Percentiles rank a stretch among this genome's conserved stretches.
Evolutionary conservation across 805 yeast species (phyloP).

Genomic region (Torulaspora quercuum): DNA sequence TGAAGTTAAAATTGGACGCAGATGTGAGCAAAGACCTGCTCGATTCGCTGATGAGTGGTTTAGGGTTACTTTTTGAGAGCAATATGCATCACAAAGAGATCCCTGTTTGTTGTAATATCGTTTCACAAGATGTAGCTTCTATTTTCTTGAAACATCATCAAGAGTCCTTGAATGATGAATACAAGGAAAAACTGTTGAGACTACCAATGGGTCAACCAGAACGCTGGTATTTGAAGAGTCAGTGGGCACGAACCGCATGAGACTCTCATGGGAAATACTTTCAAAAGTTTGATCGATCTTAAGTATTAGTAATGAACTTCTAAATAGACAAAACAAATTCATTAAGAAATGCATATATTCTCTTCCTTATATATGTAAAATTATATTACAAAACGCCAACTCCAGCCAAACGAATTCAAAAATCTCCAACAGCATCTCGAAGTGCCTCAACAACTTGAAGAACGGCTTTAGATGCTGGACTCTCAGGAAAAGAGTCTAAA

Average conservation of each 20-base stretch:
- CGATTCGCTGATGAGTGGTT: constrained; percentile 43
- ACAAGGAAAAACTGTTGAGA: constrained; percentile 13
- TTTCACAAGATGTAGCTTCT: constrained; percentile 45
- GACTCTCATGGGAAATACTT: too few species aligned
- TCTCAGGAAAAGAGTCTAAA: constrained; percentile 78
- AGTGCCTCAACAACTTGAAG: constrained; percentile 74
- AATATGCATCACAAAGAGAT: constrained; percentile 34
- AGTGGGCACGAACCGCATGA: constrained; percentile 16
- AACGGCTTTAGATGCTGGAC: constrained; percentile 88
- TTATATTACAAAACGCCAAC: too few species aligned
- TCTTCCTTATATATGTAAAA: constrained; percentile 1
- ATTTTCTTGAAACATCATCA: constrained; percentile 8
- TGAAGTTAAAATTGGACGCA: constrained; percentile 35
- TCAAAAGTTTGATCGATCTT: neutral
- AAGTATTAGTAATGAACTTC: too few species aligned
- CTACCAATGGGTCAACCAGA: constrained; percentile 33
- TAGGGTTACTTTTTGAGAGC: constrained; percentile 42
- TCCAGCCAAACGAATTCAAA: too few species aligned
- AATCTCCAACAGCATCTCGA: constrained; percentile 50
- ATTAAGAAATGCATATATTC: constrained; percentile 3
- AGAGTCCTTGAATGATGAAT: constrained; percentile 1
- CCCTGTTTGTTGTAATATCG: constrained; percentile 51
- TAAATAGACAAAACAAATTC: too few species aligned
- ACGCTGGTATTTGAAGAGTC: constrained; percentile 36
- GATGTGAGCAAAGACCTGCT: constrained; percentile 30